Percentiles rank a stretch among this genome's conserved stretches.
Evolutionary conservation across 1,139 yeast genomes (phyloP).

Genomic region (Chernovozyma aurita): DNA sequence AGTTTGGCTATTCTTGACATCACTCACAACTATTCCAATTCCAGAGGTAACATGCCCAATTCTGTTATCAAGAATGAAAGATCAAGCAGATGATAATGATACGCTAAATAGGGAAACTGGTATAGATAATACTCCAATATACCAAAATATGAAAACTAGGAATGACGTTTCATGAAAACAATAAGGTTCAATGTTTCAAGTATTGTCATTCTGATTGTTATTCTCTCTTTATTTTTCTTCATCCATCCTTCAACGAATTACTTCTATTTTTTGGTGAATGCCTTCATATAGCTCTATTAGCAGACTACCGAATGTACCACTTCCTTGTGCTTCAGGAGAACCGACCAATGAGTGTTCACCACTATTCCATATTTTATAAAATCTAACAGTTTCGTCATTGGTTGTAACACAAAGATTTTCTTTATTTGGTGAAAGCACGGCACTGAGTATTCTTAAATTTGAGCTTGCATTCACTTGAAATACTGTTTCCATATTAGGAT

Average conservation of each 20-base stretch:
- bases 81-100: too few species aligned
- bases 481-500: constrained; percentile 55
- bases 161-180: too few species aligned
- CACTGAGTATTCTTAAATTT: constrained; percentile 58
- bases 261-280: constrained; percentile 21
- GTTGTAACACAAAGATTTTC: constrained; percentile 65
- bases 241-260: constrained; percentile 1
- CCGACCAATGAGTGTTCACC: constrained; percentile 25
- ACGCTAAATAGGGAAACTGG: too few species aligned
- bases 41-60: too few species aligned
- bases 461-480: constrained; percentile 49
- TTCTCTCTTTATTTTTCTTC: not conserved
- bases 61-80: too few species aligned
- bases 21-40: too few species aligned
- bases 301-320: constrained; percentile 49
- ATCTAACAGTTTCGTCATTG: constrained; percentile 71
- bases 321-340: constrained; percentile 33
- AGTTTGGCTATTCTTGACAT: too few species aligned
- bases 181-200: too few species aligned
- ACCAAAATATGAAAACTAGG: too few species aligned
- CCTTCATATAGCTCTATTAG: constrained; percentile 60
- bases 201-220: too few species aligned
- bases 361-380: constrained; percentile 64
- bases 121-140: too few species aligned
- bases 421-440: constrained; percentile 62